Base-by-base conservation (phyloP, 208 protist genomes). In the Leishmania arabica region DNA sequence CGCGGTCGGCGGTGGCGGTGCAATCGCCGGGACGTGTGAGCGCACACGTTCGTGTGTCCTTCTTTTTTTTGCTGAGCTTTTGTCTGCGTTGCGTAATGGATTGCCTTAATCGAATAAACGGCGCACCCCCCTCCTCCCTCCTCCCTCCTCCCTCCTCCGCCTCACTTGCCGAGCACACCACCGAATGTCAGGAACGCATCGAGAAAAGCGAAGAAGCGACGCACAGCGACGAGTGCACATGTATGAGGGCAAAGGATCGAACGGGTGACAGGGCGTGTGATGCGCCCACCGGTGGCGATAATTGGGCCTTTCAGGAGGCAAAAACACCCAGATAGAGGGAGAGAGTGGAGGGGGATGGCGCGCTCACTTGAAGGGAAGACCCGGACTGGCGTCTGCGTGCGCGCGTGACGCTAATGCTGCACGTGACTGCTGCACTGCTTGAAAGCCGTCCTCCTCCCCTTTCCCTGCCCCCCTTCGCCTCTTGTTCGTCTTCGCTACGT, bases 81-180 rank as follows among this genome's bases (percentile, higher is more conserved):
- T 54, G 51, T 54, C 51, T 54, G 58, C 58, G 17, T 68, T 71
- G 31, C 65, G 40, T 71, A 71, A n/a, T 47, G 65, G 37, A 49
- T 71, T 47, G 40, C 65, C 65, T 47, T 71, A 42, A 71, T 71
- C 6, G 65, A 47, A 71, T 71, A n/a, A 71, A 47, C 31, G 42
- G 37, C 37, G 65, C 65, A 27, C 8, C 65, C 3, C 3, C 11
- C 21, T 11, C 21, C 64, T 45, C 34, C 34, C 34, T 37, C 34
- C 34, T 37, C 34, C 34, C 34, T 37, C 34, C 9, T 31, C 4
- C 15, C 11, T 11, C 31, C 62, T 66, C 7, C 0, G 11, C 65
- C 65, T 40, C 64, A 21, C 64, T 68, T 68, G 27, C 19, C 27
- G n/a, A 64, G 58, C 2, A 64, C 27, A 64, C 7, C 27, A 64